These are phyloP conservation scores for Paecilomyces fulvus DNA, from an alignment of 2,329 filamentous ascomycete genomes.

Conservation along the genomic window DNA sequence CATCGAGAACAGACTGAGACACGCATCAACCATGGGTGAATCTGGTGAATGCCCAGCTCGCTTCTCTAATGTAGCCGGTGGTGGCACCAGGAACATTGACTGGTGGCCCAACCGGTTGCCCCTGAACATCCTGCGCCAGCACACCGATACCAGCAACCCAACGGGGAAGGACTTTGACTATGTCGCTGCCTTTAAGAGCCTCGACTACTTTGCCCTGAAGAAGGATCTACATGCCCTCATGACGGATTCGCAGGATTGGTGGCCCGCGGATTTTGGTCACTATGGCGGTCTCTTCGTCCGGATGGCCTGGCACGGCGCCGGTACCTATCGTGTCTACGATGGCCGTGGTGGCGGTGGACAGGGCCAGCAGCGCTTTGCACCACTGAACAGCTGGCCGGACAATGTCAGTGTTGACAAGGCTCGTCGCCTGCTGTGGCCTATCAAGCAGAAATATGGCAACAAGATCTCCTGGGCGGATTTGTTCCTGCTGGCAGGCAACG, in stretches of 20 bases:
- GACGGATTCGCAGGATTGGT: constrained; percentile 73
- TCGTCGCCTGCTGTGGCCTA: constrained; percentile 67
- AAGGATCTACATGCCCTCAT: constrained; percentile 62
- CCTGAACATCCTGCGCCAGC: constrained; percentile 66
- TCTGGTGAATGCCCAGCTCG: neutral
- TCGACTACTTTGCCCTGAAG: constrained; percentile 65
- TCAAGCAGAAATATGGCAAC: constrained; percentile 78
- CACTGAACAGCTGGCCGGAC: constrained; percentile 75
- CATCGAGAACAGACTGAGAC: neutral
- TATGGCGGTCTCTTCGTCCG: constrained; percentile 74
- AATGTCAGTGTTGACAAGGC: constrained; percentile 74
- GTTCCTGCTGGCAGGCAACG: constrained; percentile 63
- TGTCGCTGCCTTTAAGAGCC: constrained; percentile 59
- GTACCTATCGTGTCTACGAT: constrained; percentile 67
- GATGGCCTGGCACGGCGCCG: constrained; percentile 73
- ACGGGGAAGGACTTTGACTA: constrained; percentile 62
- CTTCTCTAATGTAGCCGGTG: constrained; percentile 38
- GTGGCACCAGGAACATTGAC: constrained; percentile 60
- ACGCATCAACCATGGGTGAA: neutral
- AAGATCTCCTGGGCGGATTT: constrained; percentile 77
- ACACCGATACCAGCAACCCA: constrained; percentile 56
- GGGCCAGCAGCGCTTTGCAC: constrained; percentile 71
- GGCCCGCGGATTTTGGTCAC: constrained; percentile 75
- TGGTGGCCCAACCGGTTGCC: constrained; percentile 66
- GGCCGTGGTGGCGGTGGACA: constrained; percentile 66